These are phyloP conservation scores for Annulohypoxylon nitens DNA, from an alignment of 495 filamentous ascomycete species.

Conservation along the genomic window DNA sequence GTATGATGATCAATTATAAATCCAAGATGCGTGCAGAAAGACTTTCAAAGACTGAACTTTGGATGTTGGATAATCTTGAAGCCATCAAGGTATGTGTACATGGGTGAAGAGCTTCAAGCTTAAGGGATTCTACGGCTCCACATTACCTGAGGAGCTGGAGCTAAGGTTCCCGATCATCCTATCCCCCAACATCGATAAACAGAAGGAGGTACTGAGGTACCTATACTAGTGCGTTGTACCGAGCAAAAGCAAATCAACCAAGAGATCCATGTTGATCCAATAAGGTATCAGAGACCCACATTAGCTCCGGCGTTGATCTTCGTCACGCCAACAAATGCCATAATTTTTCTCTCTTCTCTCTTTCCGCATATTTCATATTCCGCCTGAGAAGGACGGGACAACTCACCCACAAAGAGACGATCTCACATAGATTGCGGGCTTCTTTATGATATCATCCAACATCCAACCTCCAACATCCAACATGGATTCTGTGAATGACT, in stretches of 20 bases:
- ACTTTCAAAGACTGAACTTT: too few relatives aligned
- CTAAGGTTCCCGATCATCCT: too few relatives aligned
- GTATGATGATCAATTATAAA: background rate
- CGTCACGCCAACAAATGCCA: constrained; percentile 8
- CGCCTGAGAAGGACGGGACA: background rate
- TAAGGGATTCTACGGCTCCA: background rate
- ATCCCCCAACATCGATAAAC: too few relatives aligned
- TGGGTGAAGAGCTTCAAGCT: background rate
- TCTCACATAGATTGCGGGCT: background rate
- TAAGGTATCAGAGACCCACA: background rate
- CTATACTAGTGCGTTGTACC: background rate
- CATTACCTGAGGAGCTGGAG: background rate
- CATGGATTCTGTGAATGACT: constrained; percentile 55
- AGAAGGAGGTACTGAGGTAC: background rate
- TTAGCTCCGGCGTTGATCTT: constrained; percentile 5
- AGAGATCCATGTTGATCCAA: background rate
- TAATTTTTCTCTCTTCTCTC: background rate
- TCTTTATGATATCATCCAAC: constrained; percentile 7
- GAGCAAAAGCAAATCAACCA: background rate
- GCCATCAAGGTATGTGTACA: constrained; percentile 10
- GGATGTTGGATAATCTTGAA: background rate
- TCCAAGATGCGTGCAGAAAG: too few relatives aligned
- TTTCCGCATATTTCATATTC: background rate
- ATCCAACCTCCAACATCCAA: constrained; percentile 48
- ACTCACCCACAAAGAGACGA: background rate